Base-by-base conservation (phyloP, 441 rosid genomes). In the Bruguiera hainesii region DNA sequence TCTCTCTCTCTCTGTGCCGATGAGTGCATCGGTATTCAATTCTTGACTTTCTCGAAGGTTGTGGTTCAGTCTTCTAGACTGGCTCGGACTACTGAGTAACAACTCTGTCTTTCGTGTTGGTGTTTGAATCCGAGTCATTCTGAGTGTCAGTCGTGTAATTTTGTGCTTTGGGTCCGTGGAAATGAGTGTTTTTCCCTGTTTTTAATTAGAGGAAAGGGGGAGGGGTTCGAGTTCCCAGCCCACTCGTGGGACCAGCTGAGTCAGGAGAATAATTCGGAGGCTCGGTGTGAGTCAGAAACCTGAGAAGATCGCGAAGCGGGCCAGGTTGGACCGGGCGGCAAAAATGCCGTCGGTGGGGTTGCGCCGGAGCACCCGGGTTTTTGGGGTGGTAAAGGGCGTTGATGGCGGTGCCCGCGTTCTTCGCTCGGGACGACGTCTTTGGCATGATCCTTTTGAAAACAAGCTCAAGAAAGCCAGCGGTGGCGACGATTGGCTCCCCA, bases 341-440 rank as follows among this genome's bases (percentile, higher is more conserved):
- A 68, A 49, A 75, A 93, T 96, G 99, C 98, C 98, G 70, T 85
- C 96, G 21, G 99, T 82, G 30, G 92, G 89, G 61, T 78, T 87
- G 92, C 86, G 89, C 60, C 79, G 96, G 74, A 81, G 89, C 57
- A 86, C 99, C 6, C 81, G 94, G 78, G 88, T 88, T 69, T 89
- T 86, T 68, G 94, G 98, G 65, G 81, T 90, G 73, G 89, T 82
- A 60, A 96, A 93, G 79, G 86, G 89, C 15, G 84, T 74, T 16
- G 97, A 88, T 53, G 92, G 89, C 53, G 92, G 89, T 49, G 96
- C 89, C 60, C 84, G 97, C 39, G 96, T 93, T 56, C 77, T 96
- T 64, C 87, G 98, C 59, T 96, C 97, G 0, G 99, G 97, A 53
- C 85, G 97, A 53, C 86, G 86, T 52, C 71, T 96, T 42, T 81